These are phyloP conservation scores for Phialocephala sp. DNA, from an alignment of 2,329 filamentous ascomycete genomes.

Conservation along the genomic window DNA sequence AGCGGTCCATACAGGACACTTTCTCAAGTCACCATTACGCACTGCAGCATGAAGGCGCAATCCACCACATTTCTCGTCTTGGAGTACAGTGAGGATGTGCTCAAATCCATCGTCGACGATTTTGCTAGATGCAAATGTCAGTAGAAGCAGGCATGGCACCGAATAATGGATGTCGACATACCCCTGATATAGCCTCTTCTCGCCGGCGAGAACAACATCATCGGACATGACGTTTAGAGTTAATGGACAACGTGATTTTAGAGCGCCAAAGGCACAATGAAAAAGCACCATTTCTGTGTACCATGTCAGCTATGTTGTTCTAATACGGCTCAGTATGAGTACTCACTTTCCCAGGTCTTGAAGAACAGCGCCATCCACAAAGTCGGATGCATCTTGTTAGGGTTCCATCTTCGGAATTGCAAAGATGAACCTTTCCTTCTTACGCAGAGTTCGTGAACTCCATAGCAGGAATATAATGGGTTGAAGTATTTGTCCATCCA, in stretches of 20 bases:
- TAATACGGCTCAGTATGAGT: neutral
- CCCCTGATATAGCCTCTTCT: constrained; percentile 62
- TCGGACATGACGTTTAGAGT: constrained; percentile 51
- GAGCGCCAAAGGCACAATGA: constrained; percentile 61
- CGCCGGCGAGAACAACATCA: constrained; percentile 55
- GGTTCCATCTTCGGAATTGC: constrained; percentile 59
- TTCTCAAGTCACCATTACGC: constrained; percentile 58
- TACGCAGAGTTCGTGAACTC: constrained; percentile 61
- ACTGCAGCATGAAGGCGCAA: constrained; percentile 62
- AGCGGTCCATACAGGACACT: constrained; percentile 67
- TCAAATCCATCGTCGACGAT: constrained; percentile 61
- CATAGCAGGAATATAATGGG: constrained; percentile 53
- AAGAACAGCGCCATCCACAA: constrained; percentile 62
- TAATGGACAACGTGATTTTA: constrained; percentile 57
- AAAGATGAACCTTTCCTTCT: constrained; percentile 55
- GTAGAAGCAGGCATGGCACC: neutral
- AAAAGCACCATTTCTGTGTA: constrained; percentile 62
- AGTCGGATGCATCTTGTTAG: constrained; percentile 49
- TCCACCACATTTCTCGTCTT: constrained; percentile 54
- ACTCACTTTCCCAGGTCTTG: constrained; percentile 64
- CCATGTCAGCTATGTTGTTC: neutral
- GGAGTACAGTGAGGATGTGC: constrained; percentile 59
- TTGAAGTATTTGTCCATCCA: constrained; percentile 39
- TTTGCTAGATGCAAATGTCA: constrained; percentile 46
- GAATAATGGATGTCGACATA: constrained; percentile 45